Percentiles rank a stretch among this genome's conserved stretches.
Evolutionary conservation across 2,329 filamentous ascomycete species (phyloP).

Genomic region (Botrytis galanthina): DNA sequence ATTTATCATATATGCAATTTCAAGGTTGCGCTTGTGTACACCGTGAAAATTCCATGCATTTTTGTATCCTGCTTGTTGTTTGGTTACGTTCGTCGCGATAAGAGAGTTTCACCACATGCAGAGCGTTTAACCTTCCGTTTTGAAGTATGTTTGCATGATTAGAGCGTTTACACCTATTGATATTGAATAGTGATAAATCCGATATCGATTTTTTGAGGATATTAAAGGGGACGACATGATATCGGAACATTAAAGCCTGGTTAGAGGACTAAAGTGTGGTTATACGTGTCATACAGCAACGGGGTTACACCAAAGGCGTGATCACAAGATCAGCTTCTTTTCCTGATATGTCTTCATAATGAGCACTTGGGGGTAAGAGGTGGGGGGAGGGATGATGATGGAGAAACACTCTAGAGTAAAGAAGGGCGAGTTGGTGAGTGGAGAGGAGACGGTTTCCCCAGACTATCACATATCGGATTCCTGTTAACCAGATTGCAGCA

Average conservation of each 20-base stretch:
- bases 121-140: conserved; percentile 2
- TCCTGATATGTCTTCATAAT: background rate
- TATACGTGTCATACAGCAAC: background rate
- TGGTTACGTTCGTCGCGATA: background rate
- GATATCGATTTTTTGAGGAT: background rate
- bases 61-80: background rate
- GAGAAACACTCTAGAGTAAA: background rate
- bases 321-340: conserved; percentile 2
- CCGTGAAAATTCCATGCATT: background rate
- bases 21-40: background rate
- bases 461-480: background rate
- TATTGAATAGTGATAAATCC: background rate
- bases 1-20: conserved; percentile 4
- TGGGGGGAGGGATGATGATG: background rate
- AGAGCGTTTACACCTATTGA: background rate
- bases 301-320: background rate
- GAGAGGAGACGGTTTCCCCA: background rate
- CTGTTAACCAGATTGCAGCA: background rate
- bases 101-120: conserved; percentile 9
- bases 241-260: conserved; percentile 2
- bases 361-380: background rate
- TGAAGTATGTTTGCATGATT: background rate
- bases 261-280: background rate
- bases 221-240: background rate
- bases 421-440: background rate